A percentile compares a stretch with the other conserved stretches of the same genome.
Conservation (phyloP, 495 filamentous ascomycete genomes). For the Penicillium macrosclerotiorum region DNA sequence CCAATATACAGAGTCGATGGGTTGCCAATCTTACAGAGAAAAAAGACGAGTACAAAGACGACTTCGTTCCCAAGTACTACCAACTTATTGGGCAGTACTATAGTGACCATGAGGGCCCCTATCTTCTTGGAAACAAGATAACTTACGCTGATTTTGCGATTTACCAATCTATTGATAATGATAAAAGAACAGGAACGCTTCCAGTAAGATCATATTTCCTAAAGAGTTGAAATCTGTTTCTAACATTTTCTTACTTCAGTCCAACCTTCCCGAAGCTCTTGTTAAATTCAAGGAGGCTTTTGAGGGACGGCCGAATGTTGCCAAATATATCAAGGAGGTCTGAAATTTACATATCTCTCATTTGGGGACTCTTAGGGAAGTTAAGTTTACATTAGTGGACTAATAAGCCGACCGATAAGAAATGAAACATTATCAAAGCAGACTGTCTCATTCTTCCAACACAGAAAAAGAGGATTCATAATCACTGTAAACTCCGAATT, state of each 20-base stretch:
- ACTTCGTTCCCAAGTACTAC: constrained; percentile 27
- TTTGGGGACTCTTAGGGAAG: too few relatives aligned
- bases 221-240: not conserved
- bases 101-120: constrained; percentile 23
- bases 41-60: constrained; percentile 21
- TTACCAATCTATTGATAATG: constrained; percentile 34
- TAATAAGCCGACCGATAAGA: too few relatives aligned
- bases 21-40: constrained; percentile 17
- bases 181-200: constrained; percentile 18
- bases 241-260: not conserved
- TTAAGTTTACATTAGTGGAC: too few relatives aligned
- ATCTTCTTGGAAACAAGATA: constrained; percentile 28
- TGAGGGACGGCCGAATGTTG: not conserved
- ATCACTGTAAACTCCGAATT: too few relatives aligned
- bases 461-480: too few relatives aligned
- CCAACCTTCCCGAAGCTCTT: not conserved
- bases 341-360: too few relatives aligned
- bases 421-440: too few relatives aligned
- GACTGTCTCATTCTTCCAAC: too few relatives aligned
- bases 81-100: constrained; percentile 24
- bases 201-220: constrained; percentile 3
- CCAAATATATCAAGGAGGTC: constrained; percentile 1
- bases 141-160: constrained; percentile 38
- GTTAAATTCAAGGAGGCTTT: not conserved
- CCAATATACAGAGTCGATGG: constrained; percentile 20